Evolutionary conservation across 2,329 filamentous ascomycete species (phyloP), one percentile per base, ranked within the genome.

Genomic region (Akanthomyces dipterigenus): DNA sequence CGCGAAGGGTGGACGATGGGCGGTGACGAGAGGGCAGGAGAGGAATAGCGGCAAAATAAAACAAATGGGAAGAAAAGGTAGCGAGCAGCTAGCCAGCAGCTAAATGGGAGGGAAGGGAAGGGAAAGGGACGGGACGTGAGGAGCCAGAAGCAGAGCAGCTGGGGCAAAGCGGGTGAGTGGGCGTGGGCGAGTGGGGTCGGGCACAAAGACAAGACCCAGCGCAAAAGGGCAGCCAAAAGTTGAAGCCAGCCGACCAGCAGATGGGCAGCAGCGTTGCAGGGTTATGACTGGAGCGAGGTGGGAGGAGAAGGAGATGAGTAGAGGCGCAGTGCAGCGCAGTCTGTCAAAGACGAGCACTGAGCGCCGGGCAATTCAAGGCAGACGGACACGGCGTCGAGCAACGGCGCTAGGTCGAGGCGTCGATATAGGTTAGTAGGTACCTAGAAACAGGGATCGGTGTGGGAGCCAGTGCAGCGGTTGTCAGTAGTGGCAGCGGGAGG

Each of bases 11-110:
- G 56, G 56, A 59, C 34, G 56, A 59, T 59, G 46, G 56, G 56
- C 56, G 56, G 56, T 59, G 56, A 59, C 56, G 56, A n/a, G 56
- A 59, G 56, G 56, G 56, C 56, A 51, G 46, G 45, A 50, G 24
- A 59, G 36, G 56, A 42, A 59, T 59, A 59, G 56, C 46, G 56
- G 56, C 56, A 59, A 59, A 59, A 59, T 57, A 49, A 57, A 55
- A 22, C 16, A 34, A 34, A 51, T 24, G 22, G 40, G 12, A 36
- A 36, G 34, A 45, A 7, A 51, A 50, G 26, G 53, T 38, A 56
- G 54, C 28, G 40, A 56, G 54, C 26, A 46, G 40, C 38, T 56
- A 58, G 49, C n/a, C 22, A n/a, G 55, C 20, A 31, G 28, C 20
- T 8, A 26, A 48, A 48, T 9, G 26, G 24, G 42, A 50, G 46